Base-by-base conservation (phyloP, 2,329 filamentous ascomycete species). In the Aureobasidium mangrovei region DNA sequence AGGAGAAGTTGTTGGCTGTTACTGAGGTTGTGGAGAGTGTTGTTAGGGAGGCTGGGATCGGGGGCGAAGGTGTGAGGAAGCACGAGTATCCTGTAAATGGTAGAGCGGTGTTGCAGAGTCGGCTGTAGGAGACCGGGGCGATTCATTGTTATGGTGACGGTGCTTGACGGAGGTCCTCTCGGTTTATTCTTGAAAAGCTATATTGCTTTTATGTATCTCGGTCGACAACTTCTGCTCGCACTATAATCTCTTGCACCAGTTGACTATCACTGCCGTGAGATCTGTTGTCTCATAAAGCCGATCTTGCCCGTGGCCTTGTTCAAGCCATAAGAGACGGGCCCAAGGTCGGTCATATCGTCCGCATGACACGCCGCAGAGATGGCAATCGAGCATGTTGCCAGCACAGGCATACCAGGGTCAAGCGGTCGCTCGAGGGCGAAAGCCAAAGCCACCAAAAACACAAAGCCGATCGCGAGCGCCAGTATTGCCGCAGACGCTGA, bases 1-100 rank as follows among this genome's bases (percentile, higher is more conserved):
- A 58, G 39, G 56, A 58, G 31, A 56, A 10, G 4, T 29, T 56
- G 9, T 41, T 58, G 29, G 56, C 47, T 9, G 39, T 58, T 24
- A 31, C 42, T 0, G 56, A 58, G 28, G 47, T 52, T 10, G 36
- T 58, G 7, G 49, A 53, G 8, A 29, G 26, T 0, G 10, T 42
- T 3, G 7, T 31, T 3, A 48, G 35, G 4, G 45, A 26, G 10
- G 32, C 32, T 29, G 45, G 6, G 0, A 8, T 24, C 29, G 28
- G 24, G 7, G 18, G 4, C 2, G 8, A 0, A 7, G 32, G 8
- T 3, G 38, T 2, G 10, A 7, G 12, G 8, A 31, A 48, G 12
- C 5, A 6, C 1, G 31, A 4, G 4, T n/a, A 39, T 9, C 12
- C 3, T 9, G 10, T 5, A 3, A 24, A 27, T 4, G 7, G 8